phyloP scores from a whole-genome alignment of 2,329 filamentous ascomycete genomes.

The Ophiostoma ips region DNA sequence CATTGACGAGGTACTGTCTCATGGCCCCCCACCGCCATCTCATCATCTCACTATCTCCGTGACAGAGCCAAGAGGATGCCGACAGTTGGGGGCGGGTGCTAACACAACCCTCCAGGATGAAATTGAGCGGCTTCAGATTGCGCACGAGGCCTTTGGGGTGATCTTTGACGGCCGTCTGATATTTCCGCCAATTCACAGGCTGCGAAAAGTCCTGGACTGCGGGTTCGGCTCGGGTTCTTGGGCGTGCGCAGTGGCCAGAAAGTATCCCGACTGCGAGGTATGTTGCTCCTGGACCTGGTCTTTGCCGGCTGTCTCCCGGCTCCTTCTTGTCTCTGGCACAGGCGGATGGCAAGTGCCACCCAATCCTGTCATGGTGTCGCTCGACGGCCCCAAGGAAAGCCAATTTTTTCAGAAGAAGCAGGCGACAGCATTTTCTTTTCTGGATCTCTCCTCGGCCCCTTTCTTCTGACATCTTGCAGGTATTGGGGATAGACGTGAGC shows the following conservation, averaged over 20 bases:
- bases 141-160: slow-evolving; percentile 47
- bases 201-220: slow-evolving; percentile 52
- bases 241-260: slow-evolving; percentile 53
- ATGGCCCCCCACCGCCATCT: not conserved
- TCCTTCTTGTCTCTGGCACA: no score
- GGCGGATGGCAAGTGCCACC: no score
- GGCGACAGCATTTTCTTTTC: not conserved
- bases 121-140: slow-evolving; percentile 46
- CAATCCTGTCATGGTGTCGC: no score
- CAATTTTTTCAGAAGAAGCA: no score
- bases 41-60: no score
- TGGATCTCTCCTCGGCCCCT: no score
- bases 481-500: slow-evolving; percentile 58
- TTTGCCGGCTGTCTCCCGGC: not conserved
- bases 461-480: slow-evolving; percentile 29
- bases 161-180: slow-evolving; percentile 55
- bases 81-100: not conserved
- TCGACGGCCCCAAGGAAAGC: no score
- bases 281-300: not conserved
- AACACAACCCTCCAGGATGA: slow-evolving; percentile 39
- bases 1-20: slow-evolving; percentile 48
- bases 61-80: no score
- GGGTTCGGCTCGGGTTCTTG: slow-evolving; percentile 59
- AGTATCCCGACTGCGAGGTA: slow-evolving; percentile 51
- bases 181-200: slow-evolving; percentile 50